Conservation (phyloP, 2,329 filamentous ascomycete genomes). For the Diplodia intermedia region DNA sequence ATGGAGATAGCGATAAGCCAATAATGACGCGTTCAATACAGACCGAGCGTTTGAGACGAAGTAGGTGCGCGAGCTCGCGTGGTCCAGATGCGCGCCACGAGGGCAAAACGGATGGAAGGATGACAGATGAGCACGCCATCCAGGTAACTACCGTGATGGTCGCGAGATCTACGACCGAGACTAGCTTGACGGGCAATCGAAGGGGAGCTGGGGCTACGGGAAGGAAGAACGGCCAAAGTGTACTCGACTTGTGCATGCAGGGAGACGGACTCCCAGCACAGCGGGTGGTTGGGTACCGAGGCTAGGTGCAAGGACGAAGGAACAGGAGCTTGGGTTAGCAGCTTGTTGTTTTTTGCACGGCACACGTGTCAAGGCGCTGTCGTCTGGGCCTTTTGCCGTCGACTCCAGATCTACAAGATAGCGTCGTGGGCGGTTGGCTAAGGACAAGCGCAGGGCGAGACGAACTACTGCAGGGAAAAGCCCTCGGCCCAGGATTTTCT, state of each 20-base stretch:
- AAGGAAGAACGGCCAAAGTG: conserved; percentile 1
- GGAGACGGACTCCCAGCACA: neutral
- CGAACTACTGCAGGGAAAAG: conserved; percentile 24
- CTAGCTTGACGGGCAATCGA: neutral
- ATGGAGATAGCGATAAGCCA: neutral
- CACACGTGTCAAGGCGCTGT: neutral
- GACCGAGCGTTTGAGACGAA: neutral
- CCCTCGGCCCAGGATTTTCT: conserved; percentile 2
- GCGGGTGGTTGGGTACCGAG: neutral
- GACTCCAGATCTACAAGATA: conserved; percentile 1
- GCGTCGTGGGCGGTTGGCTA: neutral
- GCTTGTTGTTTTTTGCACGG: neutral
- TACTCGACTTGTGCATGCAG: neutral
- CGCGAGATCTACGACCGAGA: neutral
- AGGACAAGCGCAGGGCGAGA: neutral
- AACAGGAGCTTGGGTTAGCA: neutral
- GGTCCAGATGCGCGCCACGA: conserved; percentile 1
- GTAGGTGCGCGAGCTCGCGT: neutral
- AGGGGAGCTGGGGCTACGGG: too few relatives aligned
- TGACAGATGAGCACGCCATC: conserved; percentile 1
- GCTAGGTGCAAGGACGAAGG: neutral
- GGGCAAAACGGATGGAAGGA: neutral
- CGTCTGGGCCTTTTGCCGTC: neutral
- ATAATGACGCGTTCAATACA: conserved; percentile 4
- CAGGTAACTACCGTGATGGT: neutral